Percentiles rank a stretch among this genome's conserved stretches.
phyloP scores from a whole-genome alignment of 305 asterid species.

The Fraxinus xanthoxyloides region DNA sequence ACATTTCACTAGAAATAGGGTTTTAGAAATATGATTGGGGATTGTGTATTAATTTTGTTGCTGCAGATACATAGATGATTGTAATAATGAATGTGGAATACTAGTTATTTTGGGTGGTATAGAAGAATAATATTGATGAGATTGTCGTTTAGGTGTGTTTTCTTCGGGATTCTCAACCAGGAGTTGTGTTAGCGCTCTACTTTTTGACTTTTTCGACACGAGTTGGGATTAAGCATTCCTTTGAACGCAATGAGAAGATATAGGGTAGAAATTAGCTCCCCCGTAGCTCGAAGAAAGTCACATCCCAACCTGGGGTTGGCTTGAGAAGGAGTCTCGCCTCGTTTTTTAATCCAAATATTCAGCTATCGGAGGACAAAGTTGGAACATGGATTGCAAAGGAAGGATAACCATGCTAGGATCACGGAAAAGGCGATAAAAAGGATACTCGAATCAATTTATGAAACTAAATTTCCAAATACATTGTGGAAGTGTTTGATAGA shows the following conservation, averaged over 20 bases:
- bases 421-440: not conserved
- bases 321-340: not conserved
- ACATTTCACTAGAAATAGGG: slow-evolving; percentile 57
- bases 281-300: too few relatives aligned
- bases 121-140: slow-evolving; percentile 35
- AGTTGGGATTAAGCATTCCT: too few relatives aligned
- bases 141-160: not conserved
- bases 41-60: slow-evolving; percentile 85
- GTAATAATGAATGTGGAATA: slow-evolving; percentile 41
- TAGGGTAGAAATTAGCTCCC: too few relatives aligned
- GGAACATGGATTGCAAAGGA: not conserved
- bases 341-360: not conserved
- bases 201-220: not conserved
- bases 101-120: slow-evolving; percentile 50
- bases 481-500: too few relatives aligned
- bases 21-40: slow-evolving; percentile 54
- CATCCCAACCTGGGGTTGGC: too few relatives aligned
- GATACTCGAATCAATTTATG: not conserved
- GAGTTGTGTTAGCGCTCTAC: not conserved
- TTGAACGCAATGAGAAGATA: too few relatives aligned
- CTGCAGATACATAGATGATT: slow-evolving; percentile 63
- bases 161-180: not conserved
- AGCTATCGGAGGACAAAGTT: not conserved
- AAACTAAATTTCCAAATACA: not conserved
- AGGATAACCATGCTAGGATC: not conserved